Evolutionary conservation across 164 flowering plant species (phyloP).

Genomic region (Echeveria elegans): DNA sequence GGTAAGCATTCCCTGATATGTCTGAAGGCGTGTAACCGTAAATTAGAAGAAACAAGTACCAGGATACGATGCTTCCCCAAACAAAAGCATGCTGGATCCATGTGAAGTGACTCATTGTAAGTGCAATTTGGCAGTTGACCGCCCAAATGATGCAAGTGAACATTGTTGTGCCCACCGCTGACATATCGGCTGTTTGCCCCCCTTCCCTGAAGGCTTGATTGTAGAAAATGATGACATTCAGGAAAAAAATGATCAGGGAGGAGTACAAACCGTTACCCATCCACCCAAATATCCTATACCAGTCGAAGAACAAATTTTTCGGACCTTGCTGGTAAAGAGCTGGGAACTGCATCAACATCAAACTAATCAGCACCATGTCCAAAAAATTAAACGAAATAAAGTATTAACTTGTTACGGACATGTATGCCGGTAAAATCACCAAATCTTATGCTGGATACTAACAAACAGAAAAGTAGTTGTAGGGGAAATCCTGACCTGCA

Average conservation of each 20-base stretch:
- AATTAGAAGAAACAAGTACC: slow-evolving; percentile 73
- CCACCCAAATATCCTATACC: slow-evolving; percentile 89
- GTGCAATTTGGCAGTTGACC: slow-evolving; percentile 85
- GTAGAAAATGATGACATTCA: slow-evolving; percentile 48
- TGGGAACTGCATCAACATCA: slow-evolving; percentile 59
- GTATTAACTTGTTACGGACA: no score
- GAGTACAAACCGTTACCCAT: slow-evolving; percentile 79
- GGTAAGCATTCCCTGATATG: slow-evolving; percentile 35
- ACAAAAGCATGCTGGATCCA: slow-evolving; percentile 85
- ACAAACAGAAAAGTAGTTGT: no score
- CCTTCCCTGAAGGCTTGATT: slow-evolving; percentile 60
- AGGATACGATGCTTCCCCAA: slow-evolving; percentile 78
- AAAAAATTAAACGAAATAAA: no score
- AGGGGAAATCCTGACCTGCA: slow-evolving; percentile 49
- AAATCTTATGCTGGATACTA: neutral
- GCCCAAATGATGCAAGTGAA: slow-evolving; percentile 90
- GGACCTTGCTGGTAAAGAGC: slow-evolving; percentile 94
- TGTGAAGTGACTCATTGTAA: slow-evolving; percentile 91
- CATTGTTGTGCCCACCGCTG: slow-evolving; percentile 80
- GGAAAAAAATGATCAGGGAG: slow-evolving; percentile 66
- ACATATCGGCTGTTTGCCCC: slow-evolving; percentile 85
- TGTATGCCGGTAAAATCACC: neutral
- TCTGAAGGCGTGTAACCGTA: slow-evolving; percentile 54
- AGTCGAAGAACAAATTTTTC: slow-evolving; percentile 77
- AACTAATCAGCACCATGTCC: neutral